Evolutionary conservation across 306 rosid genomes (phyloP), one percentile per base, ranked within the genome.

Genomic region (Castanospermum australe): DNA sequence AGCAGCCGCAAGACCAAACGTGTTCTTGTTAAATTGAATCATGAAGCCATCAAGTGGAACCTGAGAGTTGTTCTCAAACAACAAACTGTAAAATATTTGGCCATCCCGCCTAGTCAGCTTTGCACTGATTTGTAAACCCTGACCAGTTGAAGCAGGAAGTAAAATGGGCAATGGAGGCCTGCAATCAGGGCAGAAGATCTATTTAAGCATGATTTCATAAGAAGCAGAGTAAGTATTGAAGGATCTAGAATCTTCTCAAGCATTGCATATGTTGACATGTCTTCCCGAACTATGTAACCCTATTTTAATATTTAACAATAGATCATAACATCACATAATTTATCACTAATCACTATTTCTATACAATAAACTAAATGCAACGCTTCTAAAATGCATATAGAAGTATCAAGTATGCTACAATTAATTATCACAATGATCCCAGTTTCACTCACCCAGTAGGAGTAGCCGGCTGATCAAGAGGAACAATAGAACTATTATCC

Each of bases 21-120:
- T 84, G 80, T 95, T 95, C 88, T 93, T 95, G 94, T 95, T 95
- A 83, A 95, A 95, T 70, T 95, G 99, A 81, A 95, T 95, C 99
- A 95, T 93, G 86, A 95, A 93, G 70, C 99, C 98, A 72, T 95
- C 97, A 38, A 95, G 91, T 71, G 93, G 87, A 83, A 64, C 69
- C 85, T 93, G 96, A 36, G 98, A 51, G 82, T 86, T 88, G 90
- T 95, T 95, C 83, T 95, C 98, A 22, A 93, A 93, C 86, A 88
- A 82, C 85, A 91, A 20, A 82, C 87, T 90, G 87, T 95, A 95
- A 83, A 90, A 95, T 64, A 93, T 50, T 91, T 95, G 97, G 63
- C 93, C 97, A 74, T 93, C 98, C 75, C 83, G 78, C 39, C 87
- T 82, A 44, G 88, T 88, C 81, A 95, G 76, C 87, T 93, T 93